Percentiles rank a stretch among this genome's conserved stretches.
phyloP scores from a whole-genome alignment of 768 basidiomycete species.

The Hericium alpestre region DNA sequence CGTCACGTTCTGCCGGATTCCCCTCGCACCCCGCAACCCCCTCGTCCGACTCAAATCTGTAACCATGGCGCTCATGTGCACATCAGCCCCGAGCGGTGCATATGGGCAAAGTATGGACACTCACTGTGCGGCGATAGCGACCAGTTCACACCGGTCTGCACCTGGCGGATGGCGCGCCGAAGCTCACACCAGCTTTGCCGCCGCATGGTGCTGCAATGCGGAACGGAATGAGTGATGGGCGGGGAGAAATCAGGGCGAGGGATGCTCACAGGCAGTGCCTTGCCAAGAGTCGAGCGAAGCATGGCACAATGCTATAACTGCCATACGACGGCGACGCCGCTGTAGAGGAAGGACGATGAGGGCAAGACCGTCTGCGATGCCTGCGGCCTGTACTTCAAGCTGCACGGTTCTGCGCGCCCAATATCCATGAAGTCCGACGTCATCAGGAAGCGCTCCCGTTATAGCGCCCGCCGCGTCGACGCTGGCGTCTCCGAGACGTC shows the following conservation, averaged over 20 bases:
- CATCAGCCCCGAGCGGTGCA: too few species aligned
- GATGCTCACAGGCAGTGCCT: slow-evolving; percentile 50
- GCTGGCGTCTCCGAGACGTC: slow-evolving; percentile 45
- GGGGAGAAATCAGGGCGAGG: slow-evolving; percentile 67
- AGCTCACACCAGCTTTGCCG: too few species aligned
- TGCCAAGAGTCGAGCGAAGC: slow-evolving; percentile 62
- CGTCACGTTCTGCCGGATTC: too few species aligned
- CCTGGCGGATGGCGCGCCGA: too few species aligned
- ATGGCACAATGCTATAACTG: slow-evolving; percentile 85
- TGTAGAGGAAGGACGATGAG: slow-evolving; percentile 88
- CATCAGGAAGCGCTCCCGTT: slow-evolving; percentile 77
- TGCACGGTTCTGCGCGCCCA: slow-evolving; percentile 77
- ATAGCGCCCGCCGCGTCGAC: slow-evolving; percentile 58
- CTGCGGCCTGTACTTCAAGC: slow-evolving; percentile 77
- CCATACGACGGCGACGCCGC: slow-evolving; percentile 79
- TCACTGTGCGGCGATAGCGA: too few species aligned
- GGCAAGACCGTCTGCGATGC: slow-evolving; percentile 88
- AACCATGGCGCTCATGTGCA: too few species aligned
- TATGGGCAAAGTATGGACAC: too few species aligned
- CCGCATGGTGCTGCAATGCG: too few species aligned
- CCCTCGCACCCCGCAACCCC: too few species aligned
- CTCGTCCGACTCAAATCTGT: too few species aligned
- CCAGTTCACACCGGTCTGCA: too few species aligned
- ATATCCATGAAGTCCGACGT: slow-evolving; percentile 90
- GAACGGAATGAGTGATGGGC: too few species aligned